These are phyloP conservation scores for Podaxis pistillaris DNA, from an alignment of 768 basidiomycete genomes.

Conservation along the genomic window DNA sequence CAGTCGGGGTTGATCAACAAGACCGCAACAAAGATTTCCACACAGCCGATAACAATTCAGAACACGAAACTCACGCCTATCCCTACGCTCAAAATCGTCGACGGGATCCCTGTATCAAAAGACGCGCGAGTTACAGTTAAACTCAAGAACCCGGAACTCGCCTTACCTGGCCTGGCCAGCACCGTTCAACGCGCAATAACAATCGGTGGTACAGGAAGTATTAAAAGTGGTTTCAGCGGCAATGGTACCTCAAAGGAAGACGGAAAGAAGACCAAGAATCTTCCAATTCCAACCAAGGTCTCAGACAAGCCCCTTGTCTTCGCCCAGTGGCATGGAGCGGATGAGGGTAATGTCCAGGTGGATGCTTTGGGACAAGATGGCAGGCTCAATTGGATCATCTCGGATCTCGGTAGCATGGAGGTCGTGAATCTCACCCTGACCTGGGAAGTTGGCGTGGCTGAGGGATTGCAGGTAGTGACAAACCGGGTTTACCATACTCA, in stretches of 20 bases:
- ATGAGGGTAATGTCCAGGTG: constrained; percentile 22
- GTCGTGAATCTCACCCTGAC: constrained; percentile 30
- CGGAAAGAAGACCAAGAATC: not conserved
- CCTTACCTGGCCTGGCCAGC: constrained; percentile 10
- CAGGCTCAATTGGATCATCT: constrained; percentile 33
- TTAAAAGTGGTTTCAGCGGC: not conserved
- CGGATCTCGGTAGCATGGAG: constrained; percentile 26
- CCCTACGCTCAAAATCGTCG: constrained; percentile 30
- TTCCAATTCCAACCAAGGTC: constrained; percentile 13
- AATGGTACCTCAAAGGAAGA: not conserved
- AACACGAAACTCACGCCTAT: constrained; percentile 25
- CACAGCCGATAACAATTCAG: constrained; percentile 35
- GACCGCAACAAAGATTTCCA: constrained; percentile 25
- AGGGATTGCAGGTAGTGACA: not conserved
- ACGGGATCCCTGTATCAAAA: constrained; percentile 35
- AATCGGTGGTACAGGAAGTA: not conserved
- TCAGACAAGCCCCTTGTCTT: constrained; percentile 24
- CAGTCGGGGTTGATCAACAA: constrained; percentile 35
- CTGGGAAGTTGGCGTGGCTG: constrained; percentile 33
- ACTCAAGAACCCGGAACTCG: constrained; percentile 27
- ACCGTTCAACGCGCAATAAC: not conserved
- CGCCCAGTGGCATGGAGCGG: constrained; percentile 32
- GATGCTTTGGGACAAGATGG: constrained; percentile 31
- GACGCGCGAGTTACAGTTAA: constrained; percentile 31
- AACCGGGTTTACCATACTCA: not conserved